A percentile compares a stretch with the other conserved stretches of the same genome.
Evolutionary conservation across 495 filamentous ascomycete species (phyloP).

Genomic region (Aspergillus ostianus): DNA sequence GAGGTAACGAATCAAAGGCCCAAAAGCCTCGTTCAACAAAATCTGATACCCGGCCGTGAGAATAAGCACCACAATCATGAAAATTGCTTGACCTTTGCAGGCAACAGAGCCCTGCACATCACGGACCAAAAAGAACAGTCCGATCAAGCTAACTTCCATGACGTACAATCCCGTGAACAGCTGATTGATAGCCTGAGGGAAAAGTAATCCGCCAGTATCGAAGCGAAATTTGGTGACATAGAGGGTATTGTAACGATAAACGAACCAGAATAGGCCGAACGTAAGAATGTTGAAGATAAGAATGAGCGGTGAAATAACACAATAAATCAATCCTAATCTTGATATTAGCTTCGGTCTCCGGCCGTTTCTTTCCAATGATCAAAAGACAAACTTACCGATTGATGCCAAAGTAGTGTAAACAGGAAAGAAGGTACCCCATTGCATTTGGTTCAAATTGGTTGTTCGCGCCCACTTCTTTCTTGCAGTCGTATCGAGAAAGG

Average conservation of each 20-base stretch:
- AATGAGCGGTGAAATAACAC: slow-evolving; percentile 85
- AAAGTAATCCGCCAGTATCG: slow-evolving; percentile 92
- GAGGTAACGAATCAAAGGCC: slow-evolving; percentile 81
- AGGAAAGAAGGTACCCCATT: slow-evolving; percentile 93
- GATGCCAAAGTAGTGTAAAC: slow-evolving; percentile 94
- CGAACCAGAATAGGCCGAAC: slow-evolving; percentile 92
- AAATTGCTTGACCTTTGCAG: slow-evolving; percentile 79
- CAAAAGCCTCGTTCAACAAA: slow-evolving; percentile 80
- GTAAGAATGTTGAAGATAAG: slow-evolving; percentile 92
- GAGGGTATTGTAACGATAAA: slow-evolving; percentile 93
- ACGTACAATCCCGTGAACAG: slow-evolving; percentile 93
- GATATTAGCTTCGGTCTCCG: slow-evolving; percentile 12
- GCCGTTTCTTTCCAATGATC: neutral
- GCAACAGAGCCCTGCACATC: slow-evolving; percentile 56
- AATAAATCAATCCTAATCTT: slow-evolving; percentile 73
- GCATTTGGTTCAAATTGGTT: slow-evolving; percentile 70
- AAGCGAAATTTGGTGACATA: slow-evolving; percentile 89
- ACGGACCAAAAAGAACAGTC: slow-evolving; percentile 83
- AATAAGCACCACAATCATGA: slow-evolving; percentile 76
- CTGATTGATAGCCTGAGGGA: slow-evolving; percentile 92
- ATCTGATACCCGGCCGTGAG: slow-evolving; percentile 79
- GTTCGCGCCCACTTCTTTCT: slow-evolving; percentile 86
- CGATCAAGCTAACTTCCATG: slow-evolving; percentile 88
- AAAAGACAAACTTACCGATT: slow-evolving; percentile 73
- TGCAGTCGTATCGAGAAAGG: slow-evolving; percentile 80